Conservation (phyloP, 352 stramenopile species). For the Phytophthora foliorum region DNA sequence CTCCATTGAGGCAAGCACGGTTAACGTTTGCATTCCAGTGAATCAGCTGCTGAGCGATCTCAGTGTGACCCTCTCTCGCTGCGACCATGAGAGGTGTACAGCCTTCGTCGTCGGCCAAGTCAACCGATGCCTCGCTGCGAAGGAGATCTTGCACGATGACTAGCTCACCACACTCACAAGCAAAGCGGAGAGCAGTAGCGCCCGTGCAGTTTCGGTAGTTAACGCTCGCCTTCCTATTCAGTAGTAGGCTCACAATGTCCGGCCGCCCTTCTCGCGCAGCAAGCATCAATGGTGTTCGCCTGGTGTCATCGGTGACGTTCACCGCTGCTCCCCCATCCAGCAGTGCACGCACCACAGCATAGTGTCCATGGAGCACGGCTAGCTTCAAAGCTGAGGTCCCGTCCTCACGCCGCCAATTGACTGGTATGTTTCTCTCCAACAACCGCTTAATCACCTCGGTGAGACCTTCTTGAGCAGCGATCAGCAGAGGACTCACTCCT, state of each 20-base stretch:
- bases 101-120: constrained; percentile 34
- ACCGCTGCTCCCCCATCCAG: constrained; percentile 34
- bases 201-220: constrained; percentile 28
- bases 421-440: constrained; percentile 31
- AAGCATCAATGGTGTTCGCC: constrained; percentile 33
- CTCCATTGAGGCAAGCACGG: constrained; percentile 11
- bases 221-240: constrained; percentile 27
- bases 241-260: constrained; percentile 29
- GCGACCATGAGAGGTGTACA: constrained; percentile 43
- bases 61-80: constrained; percentile 20
- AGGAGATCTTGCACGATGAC: constrained; percentile 28
- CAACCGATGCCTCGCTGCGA: constrained; percentile 19
- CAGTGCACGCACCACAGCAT: constrained; percentile 21
- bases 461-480: constrained; percentile 33
- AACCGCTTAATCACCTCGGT: constrained; percentile 24
- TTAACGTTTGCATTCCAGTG: constrained; percentile 34
- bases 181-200: constrained; percentile 30
- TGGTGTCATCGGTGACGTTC: constrained; percentile 17
- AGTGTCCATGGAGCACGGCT: constrained; percentile 29
- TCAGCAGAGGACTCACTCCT: constrained; percentile 38
- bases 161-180: constrained; percentile 24
- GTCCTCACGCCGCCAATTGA: constrained; percentile 21
- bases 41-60: constrained; percentile 28
- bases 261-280: constrained; percentile 17
- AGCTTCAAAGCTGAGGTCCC: constrained; percentile 32